Conservation (phyloP, 2,329 filamentous ascomycete genomes). For the Monosporascus sp. region DNA sequence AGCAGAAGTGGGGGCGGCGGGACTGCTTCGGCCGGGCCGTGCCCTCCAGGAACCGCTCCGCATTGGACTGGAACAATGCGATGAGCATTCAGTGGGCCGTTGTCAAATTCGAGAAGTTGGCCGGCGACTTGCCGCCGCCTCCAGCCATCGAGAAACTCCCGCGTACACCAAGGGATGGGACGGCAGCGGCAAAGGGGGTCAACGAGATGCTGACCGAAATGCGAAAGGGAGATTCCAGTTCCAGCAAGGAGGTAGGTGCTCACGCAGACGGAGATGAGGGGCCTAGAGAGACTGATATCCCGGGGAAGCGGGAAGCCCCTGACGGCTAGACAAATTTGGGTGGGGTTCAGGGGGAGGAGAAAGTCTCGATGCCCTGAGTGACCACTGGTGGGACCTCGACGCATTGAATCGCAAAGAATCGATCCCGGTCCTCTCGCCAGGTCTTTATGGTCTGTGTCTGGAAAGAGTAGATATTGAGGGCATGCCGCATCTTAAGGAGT, state of each 20-base stretch:
- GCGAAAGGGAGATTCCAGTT: slow-evolving; percentile 3
- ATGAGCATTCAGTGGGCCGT: slow-evolving; percentile 19
- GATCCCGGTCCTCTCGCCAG: too few species aligned
- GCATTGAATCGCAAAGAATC: too few species aligned
- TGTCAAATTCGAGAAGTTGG: slow-evolving; percentile 17
- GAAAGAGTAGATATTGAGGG: too few species aligned
- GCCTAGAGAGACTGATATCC: slow-evolving; percentile 22
- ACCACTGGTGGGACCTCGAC: too few species aligned
- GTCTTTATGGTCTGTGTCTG: too few species aligned
- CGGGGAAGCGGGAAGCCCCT: slow-evolving; percentile 22
- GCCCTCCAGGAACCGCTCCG: slow-evolving; percentile 1
- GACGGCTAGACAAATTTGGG: neutral
- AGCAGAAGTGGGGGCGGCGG: slow-evolving; percentile 21
- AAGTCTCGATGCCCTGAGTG: neutral
- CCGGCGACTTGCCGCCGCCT: slow-evolving; percentile 5
- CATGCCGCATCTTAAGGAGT: too few species aligned
- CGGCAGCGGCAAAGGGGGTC: slow-evolving; percentile 3
- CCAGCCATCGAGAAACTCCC: slow-evolving; percentile 16
- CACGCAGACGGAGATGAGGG: neutral
- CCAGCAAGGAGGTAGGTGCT: neutral
- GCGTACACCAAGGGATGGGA: neutral
- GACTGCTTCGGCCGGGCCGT: slow-evolving; percentile 12
- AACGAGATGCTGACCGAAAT: slow-evolving; percentile 13
- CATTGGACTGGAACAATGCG: slow-evolving; percentile 7
- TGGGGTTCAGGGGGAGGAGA: neutral